phyloP scores from a whole-genome alignment of 2,329 filamentous ascomycete genomes.

The Monascus ruber region DNA sequence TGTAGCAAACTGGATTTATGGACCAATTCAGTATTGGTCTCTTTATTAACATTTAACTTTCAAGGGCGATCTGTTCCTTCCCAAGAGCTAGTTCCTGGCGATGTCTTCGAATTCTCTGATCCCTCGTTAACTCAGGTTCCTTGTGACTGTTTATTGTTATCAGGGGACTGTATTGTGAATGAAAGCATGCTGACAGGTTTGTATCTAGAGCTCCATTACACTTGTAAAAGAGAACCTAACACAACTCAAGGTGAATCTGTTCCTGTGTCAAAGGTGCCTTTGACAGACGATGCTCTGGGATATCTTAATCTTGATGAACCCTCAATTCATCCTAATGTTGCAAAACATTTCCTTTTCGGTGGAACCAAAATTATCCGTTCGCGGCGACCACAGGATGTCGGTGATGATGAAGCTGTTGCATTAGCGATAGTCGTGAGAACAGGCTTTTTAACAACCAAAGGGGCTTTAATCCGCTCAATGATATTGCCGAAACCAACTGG shows the following conservation, averaged over 20 bases:
- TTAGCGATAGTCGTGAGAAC: conserved; percentile 87
- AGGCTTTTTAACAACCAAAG: conserved; percentile 96
- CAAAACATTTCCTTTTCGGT: conserved; percentile 82
- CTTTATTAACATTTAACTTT: neutral
- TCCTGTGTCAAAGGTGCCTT: conserved; percentile 83
- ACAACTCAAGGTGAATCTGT: conserved; percentile 65
- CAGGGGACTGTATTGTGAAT: conserved; percentile 95
- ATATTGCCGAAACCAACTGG: conserved; percentile 95
- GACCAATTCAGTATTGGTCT: too few species aligned
- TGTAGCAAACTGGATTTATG: too few species aligned
- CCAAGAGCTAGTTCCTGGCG: conserved; percentile 80
- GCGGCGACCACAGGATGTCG: conserved; percentile 72
- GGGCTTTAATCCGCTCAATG: conserved; percentile 91
- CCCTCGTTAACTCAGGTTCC: conserved; percentile 79
- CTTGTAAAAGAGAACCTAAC: conserved; percentile 7
- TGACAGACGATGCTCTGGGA: conserved; percentile 66
- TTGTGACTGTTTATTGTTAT: conserved; percentile 80
- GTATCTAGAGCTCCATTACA: conserved; percentile 2
- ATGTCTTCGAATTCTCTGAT: conserved; percentile 94
- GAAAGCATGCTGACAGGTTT: conserved; percentile 90
- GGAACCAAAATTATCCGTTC: conserved; percentile 93
- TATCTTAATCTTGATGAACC: conserved; percentile 68
- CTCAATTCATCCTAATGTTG: conserved; percentile 70
- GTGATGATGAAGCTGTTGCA: conserved; percentile 78
- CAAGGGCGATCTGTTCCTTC: conserved; percentile 77